Evolutionary conservation across 345 rosid genomes (phyloP).

Genomic region (Lenwebbia sp.): DNA sequence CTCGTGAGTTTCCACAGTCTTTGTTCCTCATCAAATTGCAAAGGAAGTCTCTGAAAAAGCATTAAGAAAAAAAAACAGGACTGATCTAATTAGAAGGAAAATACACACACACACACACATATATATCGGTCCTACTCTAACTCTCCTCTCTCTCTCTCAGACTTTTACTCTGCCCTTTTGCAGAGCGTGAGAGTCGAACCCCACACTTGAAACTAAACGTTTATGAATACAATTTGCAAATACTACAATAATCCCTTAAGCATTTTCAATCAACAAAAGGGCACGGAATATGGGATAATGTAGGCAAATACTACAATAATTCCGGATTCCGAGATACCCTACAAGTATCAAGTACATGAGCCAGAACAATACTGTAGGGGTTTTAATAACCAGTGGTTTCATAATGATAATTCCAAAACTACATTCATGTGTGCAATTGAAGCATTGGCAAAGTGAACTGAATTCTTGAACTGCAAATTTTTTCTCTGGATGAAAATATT

Average conservation of each 20-base stretch:
- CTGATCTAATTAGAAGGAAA: too few species aligned
- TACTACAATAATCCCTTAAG: not conserved
- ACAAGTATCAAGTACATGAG: not conserved
- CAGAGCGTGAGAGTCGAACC: too few species aligned
- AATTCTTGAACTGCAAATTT: not conserved
- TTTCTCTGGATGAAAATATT: not conserved
- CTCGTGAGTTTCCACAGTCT: constrained; percentile 58
- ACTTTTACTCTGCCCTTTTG: too few species aligned
- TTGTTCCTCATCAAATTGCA: constrained; percentile 38
- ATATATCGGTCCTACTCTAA: too few species aligned
- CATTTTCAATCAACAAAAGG: not conserved
- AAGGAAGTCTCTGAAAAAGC: constrained; percentile 53
- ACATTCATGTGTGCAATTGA: not conserved
- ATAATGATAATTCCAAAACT: not conserved
- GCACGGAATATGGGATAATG: not conserved
- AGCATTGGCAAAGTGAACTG: not conserved
- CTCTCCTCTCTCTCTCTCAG: too few species aligned
- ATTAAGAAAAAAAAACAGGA: not conserved
- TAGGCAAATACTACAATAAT: not conserved
- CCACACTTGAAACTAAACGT: too few species aligned
- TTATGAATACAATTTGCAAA: too few species aligned
- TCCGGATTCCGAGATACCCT: not conserved
- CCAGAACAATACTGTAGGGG: not conserved
- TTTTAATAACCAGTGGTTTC: constrained; percentile 3
- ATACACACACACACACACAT: too few species aligned